Percentiles rank a stretch among this genome's conserved stretches.
Evolutionary conservation across 2,329 filamentous ascomycete genomes (phyloP).

Genomic region (Trichoderma polysporum): DNA sequence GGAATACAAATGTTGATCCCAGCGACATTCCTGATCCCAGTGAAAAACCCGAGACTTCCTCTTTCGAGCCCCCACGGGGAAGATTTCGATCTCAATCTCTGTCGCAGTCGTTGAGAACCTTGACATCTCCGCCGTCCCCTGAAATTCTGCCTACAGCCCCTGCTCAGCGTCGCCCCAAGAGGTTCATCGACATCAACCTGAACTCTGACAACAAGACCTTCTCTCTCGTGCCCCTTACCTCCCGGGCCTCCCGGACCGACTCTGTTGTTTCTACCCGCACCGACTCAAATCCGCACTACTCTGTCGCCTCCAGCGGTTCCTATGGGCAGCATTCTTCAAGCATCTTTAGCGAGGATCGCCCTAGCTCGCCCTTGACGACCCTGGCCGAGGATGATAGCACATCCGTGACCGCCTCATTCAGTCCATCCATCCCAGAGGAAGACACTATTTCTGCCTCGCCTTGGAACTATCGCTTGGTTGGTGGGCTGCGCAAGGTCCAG

Average conservation of each 20-base stretch:
- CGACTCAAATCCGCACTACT: constrained; percentile 35
- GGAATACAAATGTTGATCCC: neutral
- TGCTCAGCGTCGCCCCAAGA: constrained; percentile 30
- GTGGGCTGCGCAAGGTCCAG: constrained; percentile 54
- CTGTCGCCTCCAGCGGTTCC: constrained; percentile 47
- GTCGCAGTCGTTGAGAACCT: constrained; percentile 13
- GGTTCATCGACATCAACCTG: constrained; percentile 51
- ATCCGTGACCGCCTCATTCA: constrained; percentile 24
- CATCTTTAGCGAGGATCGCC: constrained; percentile 48
- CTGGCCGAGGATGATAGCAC: constrained; percentile 40
- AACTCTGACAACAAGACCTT: constrained; percentile 62
- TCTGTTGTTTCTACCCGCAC: constrained; percentile 36
- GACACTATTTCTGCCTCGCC: constrained; percentile 37
- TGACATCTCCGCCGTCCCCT: constrained; percentile 16
- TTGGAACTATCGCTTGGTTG: constrained; percentile 55
- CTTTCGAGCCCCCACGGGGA: neutral
- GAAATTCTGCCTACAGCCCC: constrained; percentile 28
- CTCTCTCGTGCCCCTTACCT: constrained; percentile 44
- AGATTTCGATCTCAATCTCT: constrained; percentile 9
- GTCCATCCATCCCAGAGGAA: constrained; percentile 22
- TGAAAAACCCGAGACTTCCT: neutral
- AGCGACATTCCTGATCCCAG: neutral
- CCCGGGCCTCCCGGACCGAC: constrained; percentile 26
- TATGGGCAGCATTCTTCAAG: constrained; percentile 50
- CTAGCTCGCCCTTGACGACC: constrained; percentile 51